Percentiles rank a stretch among this genome's conserved stretches.
These are phyloP conservation scores for Misopates orontium DNA, from an alignment of 257 asterid genomes.

Conservation along the genomic window DNA sequence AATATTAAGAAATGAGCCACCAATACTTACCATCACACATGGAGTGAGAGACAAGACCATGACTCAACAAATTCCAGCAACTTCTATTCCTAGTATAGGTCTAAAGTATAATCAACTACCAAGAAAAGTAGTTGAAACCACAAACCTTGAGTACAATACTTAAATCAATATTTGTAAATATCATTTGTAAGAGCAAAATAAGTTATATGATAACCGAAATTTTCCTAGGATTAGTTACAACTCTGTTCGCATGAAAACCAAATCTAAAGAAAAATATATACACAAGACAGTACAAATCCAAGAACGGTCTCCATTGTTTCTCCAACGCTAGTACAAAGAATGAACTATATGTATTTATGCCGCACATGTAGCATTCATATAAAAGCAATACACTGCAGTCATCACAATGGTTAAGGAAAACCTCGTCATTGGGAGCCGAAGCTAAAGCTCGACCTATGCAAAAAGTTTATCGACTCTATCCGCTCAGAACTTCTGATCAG, in stretches of 20 bases:
- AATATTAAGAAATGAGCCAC: too few species aligned
- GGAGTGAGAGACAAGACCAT: not conserved
- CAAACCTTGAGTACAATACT: not conserved
- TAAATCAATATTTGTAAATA: not conserved
- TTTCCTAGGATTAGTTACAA: too few species aligned
- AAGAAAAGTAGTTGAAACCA: too few species aligned
- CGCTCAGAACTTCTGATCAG: slow-evolving; percentile 20
- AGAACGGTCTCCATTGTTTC: slow-evolving; percentile 30
- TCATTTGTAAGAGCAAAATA: too few species aligned
- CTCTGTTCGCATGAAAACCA: slow-evolving; percentile 6
- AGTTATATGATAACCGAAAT: too few species aligned
- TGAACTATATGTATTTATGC: slow-evolving; percentile 36
- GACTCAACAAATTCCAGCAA: not conserved
- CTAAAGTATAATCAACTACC: too few species aligned
- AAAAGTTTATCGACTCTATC: slow-evolving; percentile 9
- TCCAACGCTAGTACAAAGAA: slow-evolving; percentile 33
- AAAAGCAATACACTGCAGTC: slow-evolving; percentile 31
- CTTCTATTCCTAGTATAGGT: not conserved
- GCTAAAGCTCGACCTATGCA: slow-evolving; percentile 45
- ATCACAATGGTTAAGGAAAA: slow-evolving; percentile 35
- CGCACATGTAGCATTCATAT: slow-evolving; percentile 29
- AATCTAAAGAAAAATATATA: slow-evolving; percentile 31
- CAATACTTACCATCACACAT: not conserved
- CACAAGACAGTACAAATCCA: slow-evolving; percentile 35
- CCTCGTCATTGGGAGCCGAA: slow-evolving; percentile 31